These are phyloP conservation scores for Colletotrichum sidae DNA, from an alignment of 2,329 filamentous ascomycete species.

Conservation along the genomic window DNA sequence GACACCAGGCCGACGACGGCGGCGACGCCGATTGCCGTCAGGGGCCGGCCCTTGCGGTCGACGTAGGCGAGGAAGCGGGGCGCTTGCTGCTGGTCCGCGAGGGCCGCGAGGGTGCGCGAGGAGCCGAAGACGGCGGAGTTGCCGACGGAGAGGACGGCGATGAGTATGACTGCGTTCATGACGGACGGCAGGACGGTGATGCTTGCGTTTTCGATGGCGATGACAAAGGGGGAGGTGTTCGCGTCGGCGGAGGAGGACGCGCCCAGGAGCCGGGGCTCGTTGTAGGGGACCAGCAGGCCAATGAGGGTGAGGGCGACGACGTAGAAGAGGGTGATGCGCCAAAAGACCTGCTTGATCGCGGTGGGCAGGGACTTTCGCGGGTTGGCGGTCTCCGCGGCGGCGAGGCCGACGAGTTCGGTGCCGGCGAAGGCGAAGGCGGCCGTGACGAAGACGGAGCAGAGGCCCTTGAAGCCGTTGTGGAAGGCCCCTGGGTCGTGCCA, in stretches of 20 bases:
- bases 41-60: constrained; percentile 83
- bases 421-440: constrained; percentile 82
- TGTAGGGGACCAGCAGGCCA: constrained; percentile 83
- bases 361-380: constrained; percentile 85
- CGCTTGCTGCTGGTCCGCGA: constrained; percentile 89
- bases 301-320: constrained; percentile 84
- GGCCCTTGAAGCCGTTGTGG: constrained; percentile 84
- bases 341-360: constrained; percentile 94
- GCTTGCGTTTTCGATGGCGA: constrained; percentile 87
- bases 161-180: constrained; percentile 95
- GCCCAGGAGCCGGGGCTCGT: constrained; percentile 72
- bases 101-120: constrained; percentile 87
- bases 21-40: constrained; percentile 77
- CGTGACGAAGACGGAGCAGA: constrained; percentile 82
- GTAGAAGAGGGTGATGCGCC: constrained; percentile 93
- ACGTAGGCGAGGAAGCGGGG: constrained; percentile 83
- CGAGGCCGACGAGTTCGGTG: constrained; percentile 81
- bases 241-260: constrained; percentile 63
- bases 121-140: constrained; percentile 94
- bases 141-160: constrained; percentile 89
- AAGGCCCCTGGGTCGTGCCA: constrained; percentile 88
- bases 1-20: constrained; percentile 78
- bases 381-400: constrained; percentile 82
- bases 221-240: constrained; percentile 90
- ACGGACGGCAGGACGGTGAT: constrained; percentile 85